These are phyloP conservation scores for Crithidia mellificae DNA, from an alignment of 208 protist genomes.

Conservation along the genomic window DNA sequence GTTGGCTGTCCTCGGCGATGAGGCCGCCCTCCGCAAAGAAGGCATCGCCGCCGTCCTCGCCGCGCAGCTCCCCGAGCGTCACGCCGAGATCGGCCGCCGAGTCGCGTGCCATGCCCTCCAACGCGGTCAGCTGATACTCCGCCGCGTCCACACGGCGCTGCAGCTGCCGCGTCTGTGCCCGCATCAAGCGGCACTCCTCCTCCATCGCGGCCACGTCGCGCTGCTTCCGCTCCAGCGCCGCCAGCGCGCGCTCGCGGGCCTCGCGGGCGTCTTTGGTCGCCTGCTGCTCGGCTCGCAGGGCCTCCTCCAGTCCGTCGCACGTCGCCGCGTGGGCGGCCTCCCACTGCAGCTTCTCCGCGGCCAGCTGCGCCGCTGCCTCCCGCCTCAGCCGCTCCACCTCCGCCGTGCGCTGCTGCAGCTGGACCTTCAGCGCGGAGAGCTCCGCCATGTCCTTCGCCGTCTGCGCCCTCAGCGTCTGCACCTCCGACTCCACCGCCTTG, in stretches of 20 bases:
- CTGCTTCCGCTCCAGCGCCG: constrained; percentile 38
- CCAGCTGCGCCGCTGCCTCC: constrained; percentile 43
- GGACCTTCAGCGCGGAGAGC: constrained; percentile 38
- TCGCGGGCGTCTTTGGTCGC: constrained; percentile 44
- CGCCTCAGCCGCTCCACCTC: constrained; percentile 41
- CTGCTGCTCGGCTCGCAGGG: constrained; percentile 38
- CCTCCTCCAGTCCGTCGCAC: constrained; percentile 37
- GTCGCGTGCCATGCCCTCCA: constrained; percentile 37
- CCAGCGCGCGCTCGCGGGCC: constrained; percentile 52
- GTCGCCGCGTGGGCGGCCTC: constrained; percentile 24
- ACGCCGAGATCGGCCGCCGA: constrained; percentile 42
- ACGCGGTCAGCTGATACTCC: constrained; percentile 34
- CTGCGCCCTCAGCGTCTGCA: constrained; percentile 43
- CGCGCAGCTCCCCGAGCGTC: constrained; percentile 14
- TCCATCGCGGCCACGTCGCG: constrained; percentile 37
- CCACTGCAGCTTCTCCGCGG: constrained; percentile 33
- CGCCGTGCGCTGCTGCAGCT: constrained; percentile 45
- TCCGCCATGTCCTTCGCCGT: constrained; percentile 32
- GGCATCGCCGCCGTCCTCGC: neutral
- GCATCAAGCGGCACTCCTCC: constrained; percentile 23
- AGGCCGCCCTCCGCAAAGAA: constrained; percentile 4
- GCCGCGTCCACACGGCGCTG: constrained; percentile 32
- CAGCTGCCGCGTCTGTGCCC: constrained; percentile 29
- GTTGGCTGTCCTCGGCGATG: constrained; percentile 3
- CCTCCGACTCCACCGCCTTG: constrained; percentile 40